phyloP scores from a whole-genome alignment of 176 grass and related monocot genomes.

The Carex cristatella region DNA sequence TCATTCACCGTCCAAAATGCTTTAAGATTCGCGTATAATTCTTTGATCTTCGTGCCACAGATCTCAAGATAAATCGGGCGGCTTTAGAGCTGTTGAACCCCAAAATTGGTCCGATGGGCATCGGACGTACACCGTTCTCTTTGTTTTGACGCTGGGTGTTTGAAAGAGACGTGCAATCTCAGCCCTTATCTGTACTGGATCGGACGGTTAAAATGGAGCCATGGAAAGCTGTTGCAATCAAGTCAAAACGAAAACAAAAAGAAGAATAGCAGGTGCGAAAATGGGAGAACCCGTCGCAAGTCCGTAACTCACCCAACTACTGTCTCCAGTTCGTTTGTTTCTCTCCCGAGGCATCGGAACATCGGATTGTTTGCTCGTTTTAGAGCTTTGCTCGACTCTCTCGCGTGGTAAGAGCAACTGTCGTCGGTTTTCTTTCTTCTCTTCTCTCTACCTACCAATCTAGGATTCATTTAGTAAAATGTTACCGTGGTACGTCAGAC shows the following conservation, averaged over 20 bases:
- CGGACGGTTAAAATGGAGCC: neutral
- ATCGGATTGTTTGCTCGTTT: neutral
- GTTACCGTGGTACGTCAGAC: neutral
- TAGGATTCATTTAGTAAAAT: neutral
- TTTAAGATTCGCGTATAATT: too few species aligned
- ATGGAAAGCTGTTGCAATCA: neutral
- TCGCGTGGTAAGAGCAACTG: constrained; percentile 3
- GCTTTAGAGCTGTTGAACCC: too few species aligned
- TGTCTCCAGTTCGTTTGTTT: neutral
- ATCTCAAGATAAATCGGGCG: too few species aligned
- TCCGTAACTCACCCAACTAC: neutral
- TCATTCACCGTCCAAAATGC: too few species aligned
- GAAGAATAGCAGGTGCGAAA: neutral
- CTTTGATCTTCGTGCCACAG: too few species aligned
- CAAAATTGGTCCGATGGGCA: too few species aligned
- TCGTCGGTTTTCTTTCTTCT: neutral
- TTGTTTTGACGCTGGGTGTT: neutral
- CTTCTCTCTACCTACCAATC: neutral
- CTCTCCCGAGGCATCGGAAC: neutral
- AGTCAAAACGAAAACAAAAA: constrained; percentile 2
- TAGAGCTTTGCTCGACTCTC: neutral
- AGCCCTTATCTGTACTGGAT: neutral
- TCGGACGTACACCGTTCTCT: too few species aligned
- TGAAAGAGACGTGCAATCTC: neutral
- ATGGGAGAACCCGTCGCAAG: neutral